These are phyloP conservation scores for Tolypocladium nubicola DNA, from an alignment of 2,329 filamentous ascomycete species.

Conservation along the genomic window DNA sequence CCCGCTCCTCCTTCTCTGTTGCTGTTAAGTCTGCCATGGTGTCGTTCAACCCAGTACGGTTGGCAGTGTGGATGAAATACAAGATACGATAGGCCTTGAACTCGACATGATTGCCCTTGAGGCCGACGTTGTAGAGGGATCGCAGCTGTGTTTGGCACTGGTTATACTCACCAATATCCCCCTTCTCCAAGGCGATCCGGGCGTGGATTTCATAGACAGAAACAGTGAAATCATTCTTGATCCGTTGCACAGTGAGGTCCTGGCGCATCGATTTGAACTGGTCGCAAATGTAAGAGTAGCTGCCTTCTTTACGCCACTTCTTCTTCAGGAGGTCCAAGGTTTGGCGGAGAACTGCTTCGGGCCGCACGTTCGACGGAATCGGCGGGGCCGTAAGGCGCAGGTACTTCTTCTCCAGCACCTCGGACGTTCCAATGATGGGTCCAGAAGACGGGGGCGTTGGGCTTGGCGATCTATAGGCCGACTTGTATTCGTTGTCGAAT, in stretches of 20 bases:
- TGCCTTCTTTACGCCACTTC: conserved; percentile 89
- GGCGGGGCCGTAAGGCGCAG: conserved; percentile 87
- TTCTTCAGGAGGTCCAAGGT: conserved; percentile 82
- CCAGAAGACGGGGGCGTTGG: conserved; percentile 47
- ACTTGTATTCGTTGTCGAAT: conserved; percentile 60
- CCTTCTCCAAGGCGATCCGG: conserved; percentile 93
- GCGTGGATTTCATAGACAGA: conserved; percentile 96
- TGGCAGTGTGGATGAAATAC: conserved; percentile 98
- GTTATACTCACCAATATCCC: conserved; percentile 99
- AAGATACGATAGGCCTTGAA: conserved; percentile 99
- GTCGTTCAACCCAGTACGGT: conserved; percentile 96
- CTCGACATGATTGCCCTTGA: conserved; percentile 84
- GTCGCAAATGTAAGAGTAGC: conserved; percentile 96
- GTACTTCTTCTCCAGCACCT: conserved; percentile 84
- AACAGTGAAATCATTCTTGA: conserved; percentile 94
- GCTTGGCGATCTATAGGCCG: conserved; percentile 43
- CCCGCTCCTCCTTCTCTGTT: conserved; percentile 79
- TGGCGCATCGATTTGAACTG: conserved; percentile 98
- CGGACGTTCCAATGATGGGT: conserved; percentile 78
- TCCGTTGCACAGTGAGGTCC: conserved; percentile 94
- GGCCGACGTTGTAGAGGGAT: conserved; percentile 75
- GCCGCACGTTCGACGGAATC: conserved; percentile 79
- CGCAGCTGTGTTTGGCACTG: conserved; percentile 98
- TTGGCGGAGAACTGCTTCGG: conserved; percentile 67
- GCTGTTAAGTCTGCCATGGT: conserved; percentile 96